Percentiles rank a stretch among this genome's conserved stretches.
Conservation (phyloP, 2,329 filamentous ascomycete genomes). For the Coniochaeta sp. region DNA sequence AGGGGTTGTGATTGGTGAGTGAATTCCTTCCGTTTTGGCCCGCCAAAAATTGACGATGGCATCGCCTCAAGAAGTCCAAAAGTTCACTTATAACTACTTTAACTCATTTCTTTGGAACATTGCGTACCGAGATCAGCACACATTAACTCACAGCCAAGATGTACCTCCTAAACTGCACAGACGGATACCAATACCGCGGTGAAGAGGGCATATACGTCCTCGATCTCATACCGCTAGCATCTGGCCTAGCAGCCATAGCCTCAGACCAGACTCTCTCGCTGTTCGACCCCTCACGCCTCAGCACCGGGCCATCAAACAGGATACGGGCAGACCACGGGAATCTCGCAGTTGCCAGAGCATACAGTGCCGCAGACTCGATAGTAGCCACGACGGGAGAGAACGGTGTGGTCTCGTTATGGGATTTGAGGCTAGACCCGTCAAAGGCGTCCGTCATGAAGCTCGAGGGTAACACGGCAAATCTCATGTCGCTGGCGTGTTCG, state of each 20-base stretch:
- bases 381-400: conserved; percentile 68
- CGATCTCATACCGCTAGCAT: conserved; percentile 43
- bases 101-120: not conserved
- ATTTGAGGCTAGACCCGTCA: conserved; percentile 42
- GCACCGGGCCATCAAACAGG: conserved; percentile 38
- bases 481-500: conserved; percentile 61
- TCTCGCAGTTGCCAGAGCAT: conserved; percentile 54
- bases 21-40: not conserved
- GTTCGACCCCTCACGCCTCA: conserved; percentile 53
- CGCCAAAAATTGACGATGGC: not conserved
- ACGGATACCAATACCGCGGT: conserved; percentile 30
- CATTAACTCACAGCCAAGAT: conserved; percentile 18
- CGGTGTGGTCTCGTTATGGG: conserved; percentile 60
- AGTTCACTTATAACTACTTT: too few species aligned
- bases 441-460: conserved; percentile 35
- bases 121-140: too few species aligned
- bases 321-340: conserved; percentile 51
- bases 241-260: conserved; percentile 53
- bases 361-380: conserved; percentile 42
- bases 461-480: conserved; percentile 24
- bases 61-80: not conserved
- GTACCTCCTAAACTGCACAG: conserved; percentile 33
- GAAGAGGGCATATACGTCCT: conserved; percentile 47
- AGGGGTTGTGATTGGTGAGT: not conserved
- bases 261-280: conserved; percentile 65